A percentile compares a stretch with the other conserved stretches of the same genome.
These are phyloP conservation scores for Nematodospora anomalae DNA, from an alignment of 1,139 yeast genomes.

Conservation along the genomic window DNA sequence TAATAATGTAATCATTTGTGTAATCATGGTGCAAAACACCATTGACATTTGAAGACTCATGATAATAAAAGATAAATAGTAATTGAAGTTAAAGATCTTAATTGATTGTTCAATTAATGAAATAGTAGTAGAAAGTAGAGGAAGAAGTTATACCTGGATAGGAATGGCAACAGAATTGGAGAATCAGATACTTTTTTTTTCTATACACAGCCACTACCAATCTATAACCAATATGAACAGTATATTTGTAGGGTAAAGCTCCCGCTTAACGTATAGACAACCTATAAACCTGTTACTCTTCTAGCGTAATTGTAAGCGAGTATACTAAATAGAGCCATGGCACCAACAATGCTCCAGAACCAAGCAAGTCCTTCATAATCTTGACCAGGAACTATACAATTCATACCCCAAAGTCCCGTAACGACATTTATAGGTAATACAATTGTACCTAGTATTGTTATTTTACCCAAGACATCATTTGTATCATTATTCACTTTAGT, in stretches of 20 bases:
- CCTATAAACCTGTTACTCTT: conserved; percentile 42
- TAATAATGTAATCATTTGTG: conserved; percentile 55
- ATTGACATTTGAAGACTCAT: conserved; percentile 51
- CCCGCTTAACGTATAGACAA: too few relatives aligned
- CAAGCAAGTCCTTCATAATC: conserved; percentile 68
- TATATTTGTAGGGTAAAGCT: too few relatives aligned
- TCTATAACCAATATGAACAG: too few relatives aligned
- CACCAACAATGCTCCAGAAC: conserved; percentile 58
- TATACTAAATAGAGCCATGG: conserved; percentile 38
- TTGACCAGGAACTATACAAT: conserved; percentile 94
- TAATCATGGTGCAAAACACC: conserved; percentile 45
- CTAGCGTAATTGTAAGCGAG: conserved; percentile 45
- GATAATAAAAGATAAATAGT: conserved; percentile 13
- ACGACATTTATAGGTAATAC: conserved; percentile 92
- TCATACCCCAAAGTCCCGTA: conserved; percentile 99
- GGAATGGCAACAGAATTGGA: too few relatives aligned
- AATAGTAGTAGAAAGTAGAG: too few relatives aligned
- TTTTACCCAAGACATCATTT: conserved; percentile 92
- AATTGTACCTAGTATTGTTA: conserved; percentile 90
- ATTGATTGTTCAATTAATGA: too few relatives aligned
- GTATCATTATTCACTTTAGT: conserved; percentile 96
- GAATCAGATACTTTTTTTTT: too few relatives aligned
- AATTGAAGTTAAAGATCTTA: too few relatives aligned
- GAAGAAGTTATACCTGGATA: background rate
- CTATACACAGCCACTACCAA: too few relatives aligned